Percentiles rank a stretch among this genome's conserved stretches.
phyloP scores from a whole-genome alignment of 805 yeast species.

The Yarrowia alimentaria region DNA sequence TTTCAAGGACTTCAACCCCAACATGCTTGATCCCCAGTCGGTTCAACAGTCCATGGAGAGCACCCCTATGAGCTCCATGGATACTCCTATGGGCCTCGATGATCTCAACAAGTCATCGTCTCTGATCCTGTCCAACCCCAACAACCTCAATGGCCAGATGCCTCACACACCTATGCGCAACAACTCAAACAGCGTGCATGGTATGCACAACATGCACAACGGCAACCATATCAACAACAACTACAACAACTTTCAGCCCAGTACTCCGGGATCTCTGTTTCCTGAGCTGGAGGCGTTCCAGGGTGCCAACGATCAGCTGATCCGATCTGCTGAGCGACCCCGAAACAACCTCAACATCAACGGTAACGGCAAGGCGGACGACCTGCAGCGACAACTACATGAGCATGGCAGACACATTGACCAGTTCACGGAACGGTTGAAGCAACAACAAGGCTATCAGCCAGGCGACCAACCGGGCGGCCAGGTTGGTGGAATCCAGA shows the following conservation, averaged over 20 bases:
- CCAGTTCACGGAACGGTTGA: conserved; percentile 19
- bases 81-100: conserved; percentile 2
- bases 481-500: no score
- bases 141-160: background rate
- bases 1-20: conserved; percentile 6
- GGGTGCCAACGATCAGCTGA: conserved; percentile 27
- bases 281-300: conserved; percentile 30
- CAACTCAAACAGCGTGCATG: background rate
- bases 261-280: conserved; percentile 29
- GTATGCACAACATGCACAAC: conserved; percentile 6
- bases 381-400: conserved; percentile 22
- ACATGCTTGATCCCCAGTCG: conserved; percentile 26
- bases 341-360: conserved; percentile 26
- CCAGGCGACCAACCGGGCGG: no score
- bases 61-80: no score
- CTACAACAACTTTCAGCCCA: conserved; percentile 18
- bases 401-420: conserved; percentile 24
- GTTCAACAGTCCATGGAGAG: conserved; percentile 26
- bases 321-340: conserved; percentile 21
- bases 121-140: conserved; percentile 8
- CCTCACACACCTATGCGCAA: conserved; percentile 18
- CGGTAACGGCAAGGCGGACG: conserved; percentile 21
- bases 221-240: background rate
- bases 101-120: conserved; percentile 18
- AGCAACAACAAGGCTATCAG: conserved; percentile 24